Evolutionary conservation across 192 early-diverging fungal genomes (phyloP).

Genomic region (Gamsiella multidivaricata): DNA sequence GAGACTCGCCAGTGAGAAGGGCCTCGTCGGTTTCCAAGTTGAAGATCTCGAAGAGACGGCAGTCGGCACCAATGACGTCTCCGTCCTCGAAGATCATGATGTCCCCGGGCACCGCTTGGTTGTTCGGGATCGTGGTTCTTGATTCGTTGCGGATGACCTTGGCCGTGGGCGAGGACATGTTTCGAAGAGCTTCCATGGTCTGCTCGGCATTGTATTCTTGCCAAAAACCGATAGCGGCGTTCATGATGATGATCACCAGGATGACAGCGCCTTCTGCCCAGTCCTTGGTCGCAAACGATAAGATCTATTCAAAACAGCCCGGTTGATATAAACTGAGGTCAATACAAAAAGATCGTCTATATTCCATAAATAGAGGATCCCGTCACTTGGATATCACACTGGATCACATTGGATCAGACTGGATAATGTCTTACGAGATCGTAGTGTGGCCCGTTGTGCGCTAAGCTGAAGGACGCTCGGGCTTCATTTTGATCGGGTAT

Average conservation of each 20-base stretch:
- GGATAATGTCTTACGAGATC: too few relatives aligned
- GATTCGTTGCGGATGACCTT: slow-evolving; percentile 88
- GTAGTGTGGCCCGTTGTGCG: too few relatives aligned
- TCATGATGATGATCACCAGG: slow-evolving; percentile 81
- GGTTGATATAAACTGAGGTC: too few relatives aligned
- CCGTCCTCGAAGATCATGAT: slow-evolving; percentile 92
- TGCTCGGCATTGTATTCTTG: slow-evolving; percentile 96
- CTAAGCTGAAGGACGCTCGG: too few relatives aligned
- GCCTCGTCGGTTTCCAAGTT: slow-evolving; percentile 95
- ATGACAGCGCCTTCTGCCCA: slow-evolving; percentile 83
- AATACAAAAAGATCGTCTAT: too few relatives aligned
- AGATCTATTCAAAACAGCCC: slow-evolving; percentile 49
- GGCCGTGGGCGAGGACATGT: slow-evolving; percentile 87
- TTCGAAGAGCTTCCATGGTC: slow-evolving; percentile 92
- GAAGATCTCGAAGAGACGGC: slow-evolving; percentile 84
- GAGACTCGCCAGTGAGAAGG: slow-evolving; percentile 90
- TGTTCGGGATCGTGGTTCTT: slow-evolving; percentile 77
- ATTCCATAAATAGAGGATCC: too few relatives aligned
- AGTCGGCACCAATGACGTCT: slow-evolving; percentile 93
- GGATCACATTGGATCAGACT: too few relatives aligned
- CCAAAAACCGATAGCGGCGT: slow-evolving; percentile 88
- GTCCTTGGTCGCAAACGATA: slow-evolving; percentile 77
- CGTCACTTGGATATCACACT: too few relatives aligned
- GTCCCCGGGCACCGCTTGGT: slow-evolving; percentile 87
- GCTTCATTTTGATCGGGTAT: too few relatives aligned